A percentile compares a stretch with the other conserved stretches of the same genome.
Conservation (phyloP, 306 rosid species). For the Abrus precatorius region DNA sequence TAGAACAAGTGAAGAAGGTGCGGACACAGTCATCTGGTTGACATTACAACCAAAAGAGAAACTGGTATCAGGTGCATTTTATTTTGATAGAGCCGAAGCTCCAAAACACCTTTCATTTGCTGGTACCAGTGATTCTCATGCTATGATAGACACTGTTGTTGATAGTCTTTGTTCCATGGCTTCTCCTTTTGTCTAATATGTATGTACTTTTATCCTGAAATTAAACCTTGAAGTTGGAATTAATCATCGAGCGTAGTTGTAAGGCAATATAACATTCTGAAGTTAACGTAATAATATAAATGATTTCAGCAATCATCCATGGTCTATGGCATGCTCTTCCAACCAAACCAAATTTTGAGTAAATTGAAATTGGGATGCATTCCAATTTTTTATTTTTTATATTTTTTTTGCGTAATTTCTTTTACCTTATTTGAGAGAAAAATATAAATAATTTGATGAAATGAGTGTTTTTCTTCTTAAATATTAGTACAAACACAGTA, state of each 20-base stretch:
- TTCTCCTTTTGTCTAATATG: constrained; percentile 48
- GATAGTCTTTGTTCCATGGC: constrained; percentile 64
- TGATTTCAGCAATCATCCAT: constrained; percentile 3
- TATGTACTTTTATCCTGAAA: neutral
- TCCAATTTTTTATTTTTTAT: no score
- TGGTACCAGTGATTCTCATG: constrained; percentile 74
- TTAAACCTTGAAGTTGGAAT: constrained; percentile 2
- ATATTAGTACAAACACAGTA: no score
- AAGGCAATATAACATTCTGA: neutral
- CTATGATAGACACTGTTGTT: constrained; percentile 59
- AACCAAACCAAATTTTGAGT: neutral
- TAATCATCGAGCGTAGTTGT: neutral
- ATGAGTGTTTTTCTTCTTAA: no score
- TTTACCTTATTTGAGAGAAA: no score
- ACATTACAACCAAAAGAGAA: constrained; percentile 85
- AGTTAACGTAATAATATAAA: neutral
- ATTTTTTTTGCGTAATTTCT: no score
- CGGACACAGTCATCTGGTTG: constrained; percentile 85
- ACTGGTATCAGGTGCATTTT: constrained; percentile 75
- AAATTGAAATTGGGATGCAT: neutral
- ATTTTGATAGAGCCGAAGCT: constrained; percentile 91
- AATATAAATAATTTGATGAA: no score
- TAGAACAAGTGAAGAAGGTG: constrained; percentile 90
- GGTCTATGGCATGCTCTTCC: neutral
- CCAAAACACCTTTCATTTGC: constrained; percentile 77